phyloP scores from a whole-genome alignment of 805 yeast species.

The Saccharomycopsis fermentans region DNA sequence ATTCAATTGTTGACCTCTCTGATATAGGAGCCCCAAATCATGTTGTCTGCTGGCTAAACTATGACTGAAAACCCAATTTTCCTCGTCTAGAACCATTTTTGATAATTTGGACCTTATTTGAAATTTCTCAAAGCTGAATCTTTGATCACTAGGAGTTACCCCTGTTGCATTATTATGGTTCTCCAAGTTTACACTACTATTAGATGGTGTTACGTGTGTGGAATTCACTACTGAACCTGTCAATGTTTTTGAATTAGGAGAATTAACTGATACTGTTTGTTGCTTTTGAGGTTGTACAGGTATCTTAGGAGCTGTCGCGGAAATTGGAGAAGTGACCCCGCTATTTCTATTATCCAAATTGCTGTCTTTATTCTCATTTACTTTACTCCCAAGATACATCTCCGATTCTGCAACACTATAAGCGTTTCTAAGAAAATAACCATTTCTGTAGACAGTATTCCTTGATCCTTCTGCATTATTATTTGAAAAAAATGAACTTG shows the following conservation, averaged over 20 bases:
- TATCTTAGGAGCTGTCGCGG: background rate
- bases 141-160: background rate
- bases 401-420: background rate
- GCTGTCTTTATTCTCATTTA: background rate
- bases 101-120: conserved; percentile 16
- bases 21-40: conserved; percentile 51
- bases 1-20: conserved; percentile 41
- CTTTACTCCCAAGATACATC: background rate
- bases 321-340: background rate
- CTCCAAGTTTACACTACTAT: background rate
- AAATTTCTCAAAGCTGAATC: conserved; percentile 1
- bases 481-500: background rate
- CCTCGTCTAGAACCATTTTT: conserved; percentile 33
- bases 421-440: conserved; percentile 16
- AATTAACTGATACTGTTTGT: background rate
- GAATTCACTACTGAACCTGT: background rate
- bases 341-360: background rate
- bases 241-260: background rate
- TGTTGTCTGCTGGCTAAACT: conserved; percentile 68
- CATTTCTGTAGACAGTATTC: background rate
- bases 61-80: conserved; percentile 78
- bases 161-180: background rate
- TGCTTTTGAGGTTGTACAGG: background rate
- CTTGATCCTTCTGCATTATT: background rate
- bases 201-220: background rate